Evolutionary conservation across 441 rosid genomes (phyloP), one percentile per base, ranked within the genome.

Genomic region (Adansonia madagascariensis): DNA sequence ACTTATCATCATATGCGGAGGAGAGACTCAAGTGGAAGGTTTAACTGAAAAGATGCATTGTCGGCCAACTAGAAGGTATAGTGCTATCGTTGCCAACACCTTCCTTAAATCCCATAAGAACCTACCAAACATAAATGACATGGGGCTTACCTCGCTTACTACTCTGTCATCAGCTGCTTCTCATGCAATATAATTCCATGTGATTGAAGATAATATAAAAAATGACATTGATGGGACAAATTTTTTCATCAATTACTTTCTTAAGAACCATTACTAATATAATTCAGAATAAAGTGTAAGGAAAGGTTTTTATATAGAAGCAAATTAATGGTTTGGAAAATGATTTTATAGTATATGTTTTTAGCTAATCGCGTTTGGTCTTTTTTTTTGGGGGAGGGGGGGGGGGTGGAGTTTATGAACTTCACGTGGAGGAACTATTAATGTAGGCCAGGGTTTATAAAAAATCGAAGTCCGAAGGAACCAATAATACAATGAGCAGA

Each of bases 1-100:
- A 59, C 27, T 24, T 24, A 4, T 1, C 18, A 46, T 4, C 27
- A 55, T 52, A 53, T 31, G 53, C 9, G 49, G 9, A 41, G 12
- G 50, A 14, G 57, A 79, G 49, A 47, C 74, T 15, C 3, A 47
- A 57, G 46, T 10, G 39, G 60, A 35, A 41, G 31, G 14, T 2
- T 52, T 8, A 24, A 70, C 60, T 49, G 27, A 71, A 71, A 31
- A 64, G 14, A 62, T 62, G 15, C 46, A 57, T 53, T 71, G 85
- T 84, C 84, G 88, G 88, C 75, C 39, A 82, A 78, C 44, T 75
- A 56, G 47, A 43, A 15, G 65, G 14, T 3, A 35, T 18, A 22
- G 65, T 75, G 41, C 63, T 18, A 52, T 8, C 0, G 15, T 49
- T 71, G 59, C 56, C 74, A 39, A 65, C 35, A 15, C 20, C 70